phyloP scores from a whole-genome alignment of 1,284 basidiomycete genomes.

The Malassezia sp. region DNA sequence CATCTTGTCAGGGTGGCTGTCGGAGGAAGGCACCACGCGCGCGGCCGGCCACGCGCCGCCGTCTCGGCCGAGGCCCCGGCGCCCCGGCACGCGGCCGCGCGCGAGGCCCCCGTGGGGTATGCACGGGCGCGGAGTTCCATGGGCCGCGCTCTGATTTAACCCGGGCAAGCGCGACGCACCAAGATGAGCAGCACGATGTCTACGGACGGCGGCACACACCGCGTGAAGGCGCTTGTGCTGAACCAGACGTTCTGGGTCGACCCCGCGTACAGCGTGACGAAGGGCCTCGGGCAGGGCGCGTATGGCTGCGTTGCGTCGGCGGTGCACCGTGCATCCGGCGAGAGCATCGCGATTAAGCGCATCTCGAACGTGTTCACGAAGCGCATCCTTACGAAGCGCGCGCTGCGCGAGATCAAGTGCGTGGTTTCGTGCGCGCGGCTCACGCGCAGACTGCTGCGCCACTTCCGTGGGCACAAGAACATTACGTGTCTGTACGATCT shows the following conservation, averaged over 20 bases:
- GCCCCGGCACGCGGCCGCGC: too few species aligned
- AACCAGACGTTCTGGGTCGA: slow-evolving; percentile 43
- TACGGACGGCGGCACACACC: slow-evolving; percentile 11
- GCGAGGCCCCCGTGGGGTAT: too few species aligned
- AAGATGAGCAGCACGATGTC: neutral
- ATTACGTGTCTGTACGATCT: slow-evolving; percentile 47
- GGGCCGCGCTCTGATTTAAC: too few species aligned
- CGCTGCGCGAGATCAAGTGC: slow-evolving; percentile 44
- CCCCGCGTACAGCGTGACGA: slow-evolving; percentile 38
- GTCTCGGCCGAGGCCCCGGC: too few species aligned
- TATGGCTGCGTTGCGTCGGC: slow-evolving; percentile 45
- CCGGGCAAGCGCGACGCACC: neutral
- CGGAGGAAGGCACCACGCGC: too few species aligned
- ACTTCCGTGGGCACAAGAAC: slow-evolving; percentile 46
- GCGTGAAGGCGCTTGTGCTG: slow-evolving; percentile 36
- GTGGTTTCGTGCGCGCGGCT: too few species aligned
- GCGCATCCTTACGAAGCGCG: slow-evolving; percentile 43
- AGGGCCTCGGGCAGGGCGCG: slow-evolving; percentile 44
- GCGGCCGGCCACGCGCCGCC: too few species aligned
- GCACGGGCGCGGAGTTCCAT: too few species aligned
- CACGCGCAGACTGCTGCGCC: slow-evolving; percentile 26
- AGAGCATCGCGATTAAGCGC: slow-evolving; percentile 45
- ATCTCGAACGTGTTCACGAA: slow-evolving; percentile 45
- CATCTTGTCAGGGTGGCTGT: too few species aligned
- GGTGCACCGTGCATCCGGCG: slow-evolving; percentile 40